phyloP scores from a whole-genome alignment of 2,329 filamentous ascomycete species.

The Thielaviopsis cerberus region DNA sequence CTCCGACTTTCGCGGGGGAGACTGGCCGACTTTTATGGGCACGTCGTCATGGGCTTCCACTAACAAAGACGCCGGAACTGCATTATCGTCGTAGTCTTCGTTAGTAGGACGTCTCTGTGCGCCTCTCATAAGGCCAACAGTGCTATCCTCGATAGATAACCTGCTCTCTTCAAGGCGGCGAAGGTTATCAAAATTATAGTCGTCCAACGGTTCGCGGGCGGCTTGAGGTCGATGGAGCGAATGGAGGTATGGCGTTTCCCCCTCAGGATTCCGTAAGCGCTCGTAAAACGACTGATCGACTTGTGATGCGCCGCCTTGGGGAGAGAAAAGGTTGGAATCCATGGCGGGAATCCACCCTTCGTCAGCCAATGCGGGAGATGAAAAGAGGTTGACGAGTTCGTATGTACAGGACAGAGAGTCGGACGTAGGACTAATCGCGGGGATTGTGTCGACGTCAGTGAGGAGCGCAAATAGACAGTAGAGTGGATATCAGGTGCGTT shows the following conservation, averaged over 20 bases:
- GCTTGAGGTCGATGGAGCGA: not conserved
- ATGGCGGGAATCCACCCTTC: not conserved
- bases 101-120: not conserved
- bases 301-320: slow-evolving; percentile 21
- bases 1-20: slow-evolving; percentile 11
- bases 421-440: not conserved
- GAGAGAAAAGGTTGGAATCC: slow-evolving; percentile 27
- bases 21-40: slow-evolving; percentile 10
- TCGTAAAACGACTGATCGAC: slow-evolving; percentile 30
- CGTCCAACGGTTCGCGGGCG: slow-evolving; percentile 31
- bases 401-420: not conserved
- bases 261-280: slow-evolving; percentile 21
- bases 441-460: not conserved
- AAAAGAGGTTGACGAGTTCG: not conserved
- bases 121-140: slow-evolving; percentile 12
- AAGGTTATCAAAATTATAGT: slow-evolving; percentile 29
- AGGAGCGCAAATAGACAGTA: not conserved
- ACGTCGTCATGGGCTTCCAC: slow-evolving; percentile 31
- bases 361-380: not conserved
- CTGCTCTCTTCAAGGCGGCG: slow-evolving; percentile 28
- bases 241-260: not conserved
- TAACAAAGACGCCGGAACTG: slow-evolving; percentile 44
- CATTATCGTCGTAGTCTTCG: slow-evolving; percentile 37
- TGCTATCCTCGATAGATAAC: slow-evolving; percentile 23
- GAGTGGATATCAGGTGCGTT: not conserved